Evolutionary conservation across 345 rosid genomes (phyloP), one percentile per base, ranked within the genome.

Genomic region (Rubroshorea leprosula): DNA sequence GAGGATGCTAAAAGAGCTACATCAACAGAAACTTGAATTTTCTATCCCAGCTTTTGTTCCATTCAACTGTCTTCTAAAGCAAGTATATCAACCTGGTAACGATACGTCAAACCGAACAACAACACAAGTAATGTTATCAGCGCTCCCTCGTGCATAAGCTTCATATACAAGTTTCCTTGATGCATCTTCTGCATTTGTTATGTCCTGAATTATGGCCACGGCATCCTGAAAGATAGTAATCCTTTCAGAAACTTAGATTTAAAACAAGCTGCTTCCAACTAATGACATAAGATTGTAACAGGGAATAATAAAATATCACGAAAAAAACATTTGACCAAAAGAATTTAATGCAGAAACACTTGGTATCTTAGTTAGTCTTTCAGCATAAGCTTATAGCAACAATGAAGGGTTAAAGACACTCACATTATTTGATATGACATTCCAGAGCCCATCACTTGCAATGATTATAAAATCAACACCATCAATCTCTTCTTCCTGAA

Each of bases 401-500:
- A 23, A 26, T 19, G 12, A 23, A 57, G 12, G 25, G 25, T 3
- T 58, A 46, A 49, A 55, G 16, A 25, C 15, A 43, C 15, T 26
- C 25, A 73, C 88, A 81, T 75, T 54, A 67, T 83, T 83, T 24
- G 84, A 70, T 41, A 83, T 53, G 41, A 77, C 88, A 66, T 79
- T 78, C 83, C 88, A 83, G 23, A 83, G 76, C 22, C 84, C 88
- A 63, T 79, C 88, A 46, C 88, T 79, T 18, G 84, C 84, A 58
- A 83, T 69, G 25, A 82, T 77, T 38, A 82, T 62, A 58, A 82
- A 79, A 29, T 82, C 84, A 1, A 82, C 72, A 54, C 74, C 68
- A 2, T 67, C 68, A 9, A 82, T 65, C 54, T 77, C 78, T 71
- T 69, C 77, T 65, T 82, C 88, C 88, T 82, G 62, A 46, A n/a